Percentiles rank a stretch among this genome's conserved stretches.
These are phyloP conservation scores for Pholiota molesta DNA, from an alignment of 768 basidiomycete genomes.

Conservation along the genomic window DNA sequence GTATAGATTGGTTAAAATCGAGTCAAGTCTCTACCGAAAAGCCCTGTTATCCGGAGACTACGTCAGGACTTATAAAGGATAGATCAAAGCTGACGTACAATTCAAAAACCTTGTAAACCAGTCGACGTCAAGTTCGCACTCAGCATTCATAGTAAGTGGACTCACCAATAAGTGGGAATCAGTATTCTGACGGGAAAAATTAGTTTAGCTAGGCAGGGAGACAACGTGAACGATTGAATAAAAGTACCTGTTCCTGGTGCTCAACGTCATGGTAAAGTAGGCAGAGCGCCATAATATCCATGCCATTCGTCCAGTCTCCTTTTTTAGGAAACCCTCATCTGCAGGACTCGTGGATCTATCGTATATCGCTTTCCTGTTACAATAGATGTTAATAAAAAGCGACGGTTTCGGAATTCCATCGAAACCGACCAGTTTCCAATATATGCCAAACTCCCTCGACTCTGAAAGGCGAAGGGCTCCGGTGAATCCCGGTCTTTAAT, in stretches of 20 bases:
- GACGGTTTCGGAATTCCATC: background rate
- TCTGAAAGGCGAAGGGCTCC: constrained; percentile 69
- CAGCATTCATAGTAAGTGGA: constrained; percentile 10
- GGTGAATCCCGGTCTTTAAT: constrained; percentile 48
- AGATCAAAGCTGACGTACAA: constrained; percentile 42
- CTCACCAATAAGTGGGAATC: constrained; percentile 68
- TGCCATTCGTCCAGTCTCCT: constrained; percentile 68
- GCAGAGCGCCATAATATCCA: constrained; percentile 84
- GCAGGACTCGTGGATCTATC: constrained; percentile 54
- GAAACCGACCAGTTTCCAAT: constrained; percentile 68
- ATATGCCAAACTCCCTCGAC: constrained; percentile 79
- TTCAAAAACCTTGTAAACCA: constrained; percentile 60
- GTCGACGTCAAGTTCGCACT: too few species aligned
- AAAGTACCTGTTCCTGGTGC: constrained; percentile 70
- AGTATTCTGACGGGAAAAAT: constrained; percentile 47
- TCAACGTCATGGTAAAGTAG: constrained; percentile 79
- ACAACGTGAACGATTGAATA: background rate
- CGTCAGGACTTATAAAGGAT: constrained; percentile 11
- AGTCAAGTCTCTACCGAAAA: constrained; percentile 74
- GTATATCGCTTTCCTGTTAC: constrained; percentile 74
- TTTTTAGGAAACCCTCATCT: constrained; percentile 48
- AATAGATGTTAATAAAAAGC: background rate
- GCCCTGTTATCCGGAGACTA: constrained; percentile 46
- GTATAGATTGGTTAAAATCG: constrained; percentile 50
- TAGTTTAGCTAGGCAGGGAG: background rate